A percentile compares a stretch with the other conserved stretches of the same genome.
These are phyloP conservation scores for Colletotrichum abscissum DNA, from an alignment of 2,329 filamentous ascomycete genomes.

Conservation along the genomic window DNA sequence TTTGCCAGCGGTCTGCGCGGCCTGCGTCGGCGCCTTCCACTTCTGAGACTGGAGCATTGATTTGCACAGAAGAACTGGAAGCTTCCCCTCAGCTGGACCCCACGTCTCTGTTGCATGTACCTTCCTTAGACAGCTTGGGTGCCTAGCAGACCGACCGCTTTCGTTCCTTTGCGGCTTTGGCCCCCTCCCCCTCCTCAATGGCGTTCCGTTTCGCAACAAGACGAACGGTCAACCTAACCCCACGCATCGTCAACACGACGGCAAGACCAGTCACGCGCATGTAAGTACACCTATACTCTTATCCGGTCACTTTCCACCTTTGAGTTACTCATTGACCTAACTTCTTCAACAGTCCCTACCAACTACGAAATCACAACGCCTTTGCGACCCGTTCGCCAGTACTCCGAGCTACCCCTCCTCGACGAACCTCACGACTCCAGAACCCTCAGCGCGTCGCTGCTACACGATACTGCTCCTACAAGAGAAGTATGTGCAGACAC, in stretches of 20 bases:
- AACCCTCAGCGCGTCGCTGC: conserved; percentile 32
- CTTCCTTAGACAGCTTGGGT: conserved; percentile 28
- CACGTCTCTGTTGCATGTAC: conserved; percentile 28
- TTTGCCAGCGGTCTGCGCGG: conserved; percentile 14
- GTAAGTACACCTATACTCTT: neutral
- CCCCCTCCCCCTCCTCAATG: conserved; percentile 31
- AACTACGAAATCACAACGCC: conserved; percentile 12
- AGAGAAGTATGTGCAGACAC: conserved; percentile 37
- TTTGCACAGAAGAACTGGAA: conserved; percentile 7
- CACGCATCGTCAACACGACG: conserved; percentile 23
- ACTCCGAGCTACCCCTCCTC: conserved; percentile 22
- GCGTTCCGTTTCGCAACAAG: conserved; percentile 27
- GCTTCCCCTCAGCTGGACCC: conserved; percentile 31
- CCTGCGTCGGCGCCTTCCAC: conserved; percentile 25
- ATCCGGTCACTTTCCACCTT: neutral
- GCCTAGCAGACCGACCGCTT: conserved; percentile 29
- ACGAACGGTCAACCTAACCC: conserved; percentile 25
- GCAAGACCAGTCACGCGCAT: conserved; percentile 23
- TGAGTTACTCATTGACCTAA: neutral
- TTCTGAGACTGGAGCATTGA: conserved; percentile 24
- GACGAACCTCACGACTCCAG: conserved; percentile 16
- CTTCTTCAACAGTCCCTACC: conserved; percentile 9
- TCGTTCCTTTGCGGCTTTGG: conserved; percentile 30
- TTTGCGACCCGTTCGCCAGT: conserved; percentile 13
- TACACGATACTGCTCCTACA: conserved; percentile 34